Conservation (phyloP, 2,329 filamentous ascomycete genomes). For the Trichoderma koningii region DNA sequence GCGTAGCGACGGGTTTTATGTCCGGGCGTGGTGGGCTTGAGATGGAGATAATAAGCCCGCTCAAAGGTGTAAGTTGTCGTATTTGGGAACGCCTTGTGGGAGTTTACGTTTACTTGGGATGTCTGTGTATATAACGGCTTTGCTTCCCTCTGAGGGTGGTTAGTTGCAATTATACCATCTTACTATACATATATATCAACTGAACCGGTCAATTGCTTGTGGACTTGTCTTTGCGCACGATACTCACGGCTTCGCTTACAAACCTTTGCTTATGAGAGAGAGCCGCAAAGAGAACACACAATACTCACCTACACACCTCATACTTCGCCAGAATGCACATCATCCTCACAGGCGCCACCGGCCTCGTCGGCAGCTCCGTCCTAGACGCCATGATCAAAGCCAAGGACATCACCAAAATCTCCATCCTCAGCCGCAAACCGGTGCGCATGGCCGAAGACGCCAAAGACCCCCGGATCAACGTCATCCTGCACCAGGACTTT, state of each 20-base stretch:
- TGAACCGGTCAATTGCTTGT: no score
- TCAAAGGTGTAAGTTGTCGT: not conserved
- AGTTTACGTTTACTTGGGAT: not conserved
- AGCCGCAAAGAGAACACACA: no score
- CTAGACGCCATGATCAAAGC: conserved; percentile 62
- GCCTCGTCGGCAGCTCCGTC: conserved; percentile 62
- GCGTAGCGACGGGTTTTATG: not conserved
- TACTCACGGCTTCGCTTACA: no score
- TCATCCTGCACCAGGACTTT: conserved; percentile 71
- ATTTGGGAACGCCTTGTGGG: not conserved
- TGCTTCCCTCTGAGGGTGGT: no score
- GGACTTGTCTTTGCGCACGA: no score
- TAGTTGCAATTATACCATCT: no score
- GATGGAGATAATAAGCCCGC: conserved; percentile 11
- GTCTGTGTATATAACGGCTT: not conserved
- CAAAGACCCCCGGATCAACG: conserved; percentile 61
- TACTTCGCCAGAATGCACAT: conserved; percentile 54
- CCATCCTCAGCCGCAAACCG: conserved; percentile 66
- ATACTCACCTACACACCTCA: not conserved
- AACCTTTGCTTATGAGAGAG: no score
- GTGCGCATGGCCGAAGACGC: conserved; percentile 62
- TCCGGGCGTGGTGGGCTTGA: conserved; percentile 1
- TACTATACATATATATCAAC: no score
- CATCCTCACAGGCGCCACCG: conserved; percentile 69
- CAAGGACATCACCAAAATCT: conserved; percentile 62